Base-by-base conservation (phyloP, 139 green algal genomes). In the Haematococcus sp. region DNA sequence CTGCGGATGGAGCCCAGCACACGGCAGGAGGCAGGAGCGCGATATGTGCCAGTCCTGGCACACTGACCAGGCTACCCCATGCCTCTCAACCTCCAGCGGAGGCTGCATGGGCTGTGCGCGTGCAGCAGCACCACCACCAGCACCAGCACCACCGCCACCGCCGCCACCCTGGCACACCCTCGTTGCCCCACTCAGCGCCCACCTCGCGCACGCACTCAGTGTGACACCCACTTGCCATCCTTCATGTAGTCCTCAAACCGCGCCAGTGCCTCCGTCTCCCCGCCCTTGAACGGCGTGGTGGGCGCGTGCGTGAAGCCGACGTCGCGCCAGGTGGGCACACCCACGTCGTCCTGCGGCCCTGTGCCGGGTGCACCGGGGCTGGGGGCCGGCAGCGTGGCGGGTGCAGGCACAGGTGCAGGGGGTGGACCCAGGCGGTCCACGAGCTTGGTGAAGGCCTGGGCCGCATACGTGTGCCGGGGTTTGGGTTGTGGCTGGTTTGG, bases 191-290 rank as follows among this genome's bases (percentile, higher is more conserved):
- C n/a, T n/a, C n/a, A n/a, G n/a, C n/a, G n/a, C n/a, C n/a, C n/a
- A n/a, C n/a, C n/a, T n/a, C n/a, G n/a, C n/a, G n/a, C n/a, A n/a
- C n/a, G n/a, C n/a, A n/a, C 40, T 49, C 7, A 49, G 20, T 20
- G 19, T 34, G 35, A 58, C 16, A 85, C 75, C 74, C 71, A 82
- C 34, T 74, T 67, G 33, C 66, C 23, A n/a, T 94, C 81, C 35
- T 59, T 32, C 28, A 91, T 68, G 61, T 70, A 74, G 0, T 58
- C 66, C 35, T 90, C 73, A 46, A 98, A 71, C 1, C 88, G 75
- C 1, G 52, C 65, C n/a, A 96, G 81, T 0, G 91, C 91, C 63
- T 88, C 84, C 0, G 82, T 91, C 81, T 98, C 92, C 0, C 92
- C 93, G 19, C 92, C 92, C 79, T 89, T 91, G 81, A 94, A 92